A percentile compares a stretch with the other conserved stretches of the same genome.
Evolutionary conservation across 73 alveolate species (phyloP).

Genomic region (Breviolum minutum): DNA sequence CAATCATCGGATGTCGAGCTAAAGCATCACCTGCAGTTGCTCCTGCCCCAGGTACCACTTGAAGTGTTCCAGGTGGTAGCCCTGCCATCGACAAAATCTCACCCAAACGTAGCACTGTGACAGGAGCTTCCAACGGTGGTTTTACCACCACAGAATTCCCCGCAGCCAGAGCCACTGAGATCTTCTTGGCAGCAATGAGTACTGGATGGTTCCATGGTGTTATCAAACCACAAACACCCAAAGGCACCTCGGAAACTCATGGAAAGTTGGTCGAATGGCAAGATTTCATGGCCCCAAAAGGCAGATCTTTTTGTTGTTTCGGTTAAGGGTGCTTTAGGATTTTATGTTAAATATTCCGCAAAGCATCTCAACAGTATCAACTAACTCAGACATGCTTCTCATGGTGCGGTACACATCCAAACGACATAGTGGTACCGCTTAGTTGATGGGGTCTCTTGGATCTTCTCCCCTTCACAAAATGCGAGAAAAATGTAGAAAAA

Average conservation of each 20-base stretch:
- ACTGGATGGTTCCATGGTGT: conserved; percentile 99
- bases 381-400: too few species aligned
- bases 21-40: conserved; percentile 97
- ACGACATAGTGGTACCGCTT: too few species aligned
- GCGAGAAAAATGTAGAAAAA: too few species aligned
- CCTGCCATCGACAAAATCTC: conserved; percentile 96
- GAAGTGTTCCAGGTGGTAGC: conserved; percentile 35
- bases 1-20: conserved; percentile 96
- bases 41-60: conserved; percentile 96
- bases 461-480: too few species aligned
- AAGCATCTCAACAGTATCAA: too few species aligned
- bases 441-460: too few species aligned
- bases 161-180: conserved; percentile 98
- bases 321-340: too few species aligned
- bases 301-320: too few species aligned
- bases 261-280: too few species aligned
- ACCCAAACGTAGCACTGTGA: conserved; percentile 97
- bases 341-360: too few species aligned
- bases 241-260: conserved; percentile 91
- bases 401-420: too few species aligned
- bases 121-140: conserved; percentile 98
- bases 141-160: conserved; percentile 97
- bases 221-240: conserved; percentile 98
- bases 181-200: conserved; percentile 97
- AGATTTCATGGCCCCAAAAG: too few species aligned